Conservation (phyloP, 345 rosid genomes). For the Citrus inodora region DNA sequence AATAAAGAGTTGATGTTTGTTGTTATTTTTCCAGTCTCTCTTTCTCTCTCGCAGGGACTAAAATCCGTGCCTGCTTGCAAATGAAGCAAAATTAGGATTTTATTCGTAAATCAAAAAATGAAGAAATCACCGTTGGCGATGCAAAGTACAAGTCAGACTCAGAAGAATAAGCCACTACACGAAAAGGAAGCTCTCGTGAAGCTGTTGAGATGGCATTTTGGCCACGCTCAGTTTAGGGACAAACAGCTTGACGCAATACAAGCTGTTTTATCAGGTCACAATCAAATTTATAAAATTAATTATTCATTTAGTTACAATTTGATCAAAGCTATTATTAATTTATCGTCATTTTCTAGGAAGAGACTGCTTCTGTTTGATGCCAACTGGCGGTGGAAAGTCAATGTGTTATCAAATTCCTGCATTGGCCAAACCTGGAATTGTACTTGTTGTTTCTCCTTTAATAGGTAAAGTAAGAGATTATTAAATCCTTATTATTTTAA, state of each 20-base stretch:
- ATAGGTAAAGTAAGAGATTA: conserved; percentile 49
- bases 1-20: neutral
- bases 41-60: too few species aligned
- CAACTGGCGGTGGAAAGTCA: conserved; percentile 97
- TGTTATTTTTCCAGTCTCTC: too few species aligned
- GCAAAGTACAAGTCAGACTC: conserved; percentile 38
- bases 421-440: conserved; percentile 77
- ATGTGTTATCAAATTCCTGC: conserved; percentile 98
- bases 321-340: neutral
- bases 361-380: conserved; percentile 97
- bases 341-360: conserved; percentile 36
- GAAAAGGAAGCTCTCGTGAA: conserved; percentile 74
- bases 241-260: conserved; percentile 88
- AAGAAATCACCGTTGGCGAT: conserved; percentile 69
- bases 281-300: too few species aligned
- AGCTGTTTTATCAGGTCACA: conserved; percentile 74
- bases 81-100: neutral
- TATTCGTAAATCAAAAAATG: conserved; percentile 29
- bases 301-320: neutral
- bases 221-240: conserved; percentile 77
- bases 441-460: conserved; percentile 89
- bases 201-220: conserved; percentile 94
- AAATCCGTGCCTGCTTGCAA: neutral
- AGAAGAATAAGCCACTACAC: conserved; percentile 27
- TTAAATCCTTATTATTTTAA: neutral